phyloP scores from a whole-genome alignment of 1,284 basidiomycete species.

The Rhodotorula sp. region DNA sequence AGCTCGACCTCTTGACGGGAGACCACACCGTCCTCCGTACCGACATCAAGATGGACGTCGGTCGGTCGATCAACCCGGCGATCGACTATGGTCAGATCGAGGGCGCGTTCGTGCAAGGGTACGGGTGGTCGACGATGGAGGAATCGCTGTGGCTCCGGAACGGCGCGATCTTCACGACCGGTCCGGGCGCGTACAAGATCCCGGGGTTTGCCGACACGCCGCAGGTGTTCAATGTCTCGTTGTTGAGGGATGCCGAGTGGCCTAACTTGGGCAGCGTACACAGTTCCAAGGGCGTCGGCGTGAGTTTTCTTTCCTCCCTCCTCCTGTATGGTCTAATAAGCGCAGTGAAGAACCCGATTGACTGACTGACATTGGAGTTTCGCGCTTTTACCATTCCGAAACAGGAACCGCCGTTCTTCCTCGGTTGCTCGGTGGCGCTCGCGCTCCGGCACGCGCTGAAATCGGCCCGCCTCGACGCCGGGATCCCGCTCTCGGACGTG shows the following conservation, averaged over 20 bases:
- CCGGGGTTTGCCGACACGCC: slow-evolving; percentile 50
- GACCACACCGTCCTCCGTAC: slow-evolving; percentile 45
- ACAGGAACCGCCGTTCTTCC: slow-evolving; percentile 49
- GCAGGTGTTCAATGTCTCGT: slow-evolving; percentile 46
- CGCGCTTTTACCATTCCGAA: no score
- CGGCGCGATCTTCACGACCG: slow-evolving; percentile 48
- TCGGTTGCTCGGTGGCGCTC: slow-evolving; percentile 47
- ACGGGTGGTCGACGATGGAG: slow-evolving; percentile 49
- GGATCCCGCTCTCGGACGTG: slow-evolving; percentile 22
- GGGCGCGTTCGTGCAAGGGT: slow-evolving; percentile 34
- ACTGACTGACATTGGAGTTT: no score
- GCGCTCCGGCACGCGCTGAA: slow-evolving; percentile 48
- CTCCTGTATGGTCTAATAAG: no score
- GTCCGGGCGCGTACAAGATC: slow-evolving; percentile 47
- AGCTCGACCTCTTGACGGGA: slow-evolving; percentile 49
- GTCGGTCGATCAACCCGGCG: slow-evolving; percentile 48
- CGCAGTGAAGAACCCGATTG: no score
- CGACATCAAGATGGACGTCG: slow-evolving; percentile 48
- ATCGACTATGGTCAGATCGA: slow-evolving; percentile 50
- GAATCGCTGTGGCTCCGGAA: slow-evolving; percentile 48
- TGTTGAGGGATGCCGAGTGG: slow-evolving; percentile 46
- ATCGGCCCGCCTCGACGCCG: slow-evolving; percentile 45
- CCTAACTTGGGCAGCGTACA: slow-evolving; percentile 45
- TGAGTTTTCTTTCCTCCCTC: no score
- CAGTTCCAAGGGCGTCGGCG: slow-evolving; percentile 30